phyloP scores from a whole-genome alignment of 352 stramenopile genomes.

The Phytophthora fragariaefolia region DNA sequence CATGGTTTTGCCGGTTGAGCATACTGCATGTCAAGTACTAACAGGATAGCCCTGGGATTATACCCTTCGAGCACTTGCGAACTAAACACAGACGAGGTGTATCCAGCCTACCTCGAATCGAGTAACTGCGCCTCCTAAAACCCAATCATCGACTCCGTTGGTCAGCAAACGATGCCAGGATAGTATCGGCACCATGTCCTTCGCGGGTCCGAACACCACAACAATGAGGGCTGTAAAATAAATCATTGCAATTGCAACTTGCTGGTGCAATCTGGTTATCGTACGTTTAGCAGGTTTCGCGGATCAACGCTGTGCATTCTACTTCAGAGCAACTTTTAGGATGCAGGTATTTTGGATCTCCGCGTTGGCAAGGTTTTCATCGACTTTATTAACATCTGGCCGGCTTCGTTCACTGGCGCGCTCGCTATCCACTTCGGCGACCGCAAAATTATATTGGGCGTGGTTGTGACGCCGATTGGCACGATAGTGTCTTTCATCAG shows the following conservation, averaged over 20 bases:
- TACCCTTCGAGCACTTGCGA: too few relatives aligned
- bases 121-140: too few relatives aligned
- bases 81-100: too few relatives aligned
- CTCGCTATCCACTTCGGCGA: slow-evolving; percentile 19
- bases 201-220: too few relatives aligned
- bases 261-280: slow-evolving; percentile 18
- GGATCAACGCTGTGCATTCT: slow-evolving; percentile 22
- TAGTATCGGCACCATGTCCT: too few relatives aligned
- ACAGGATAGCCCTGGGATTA: slow-evolving; percentile 9
- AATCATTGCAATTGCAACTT: too few relatives aligned
- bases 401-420: slow-evolving; percentile 10
- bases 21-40: slow-evolving; percentile 1
- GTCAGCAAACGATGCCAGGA: too few relatives aligned
- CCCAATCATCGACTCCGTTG: too few relatives aligned
- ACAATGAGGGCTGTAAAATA: too few relatives aligned
- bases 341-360: slow-evolving; percentile 4
- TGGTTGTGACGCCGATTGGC: slow-evolving; percentile 20
- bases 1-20: not conserved
- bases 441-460: slow-evolving; percentile 15
- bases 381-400: slow-evolving; percentile 19
- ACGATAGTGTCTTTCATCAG: slow-evolving; percentile 18
- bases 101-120: too few relatives aligned
- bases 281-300: slow-evolving; percentile 11
- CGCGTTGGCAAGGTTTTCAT: slow-evolving; percentile 10
- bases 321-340: slow-evolving; percentile 10